Evolutionary conservation across 352 stramenopile species (phyloP).

Genomic region (Poterioochromonas sp.): DNA sequence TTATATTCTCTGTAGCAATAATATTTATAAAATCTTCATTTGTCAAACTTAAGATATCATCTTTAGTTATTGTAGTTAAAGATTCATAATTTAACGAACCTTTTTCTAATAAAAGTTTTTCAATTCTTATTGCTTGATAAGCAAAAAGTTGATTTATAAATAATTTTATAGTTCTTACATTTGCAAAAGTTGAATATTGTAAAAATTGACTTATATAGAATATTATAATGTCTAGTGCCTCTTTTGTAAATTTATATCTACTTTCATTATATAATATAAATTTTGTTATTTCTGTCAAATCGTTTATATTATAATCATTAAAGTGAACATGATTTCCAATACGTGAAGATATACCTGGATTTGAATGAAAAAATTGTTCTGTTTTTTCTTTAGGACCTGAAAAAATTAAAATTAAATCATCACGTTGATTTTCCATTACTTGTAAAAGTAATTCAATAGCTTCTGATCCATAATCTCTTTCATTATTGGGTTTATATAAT

Average conservation of each 20-base stretch:
- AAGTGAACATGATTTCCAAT: conserved; percentile 32
- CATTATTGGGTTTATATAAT: conserved; percentile 32
- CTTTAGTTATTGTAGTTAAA: conserved; percentile 29
- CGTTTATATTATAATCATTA: conserved; percentile 31
- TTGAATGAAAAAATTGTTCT: conserved; percentile 30
- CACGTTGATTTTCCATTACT: conserved; percentile 31
- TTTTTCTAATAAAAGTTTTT: conserved; percentile 31
- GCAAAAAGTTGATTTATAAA: conserved; percentile 34
- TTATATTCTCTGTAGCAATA: conserved; percentile 29
- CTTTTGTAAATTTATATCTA: conserved; percentile 33
- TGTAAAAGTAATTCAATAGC: conserved; percentile 32
- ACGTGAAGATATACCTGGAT: conserved; percentile 30
- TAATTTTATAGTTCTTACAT: conserved; percentile 31
- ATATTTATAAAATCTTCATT: conserved; percentile 33
- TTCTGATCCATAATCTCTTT: conserved; percentile 31
- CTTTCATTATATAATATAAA: conserved; percentile 33
- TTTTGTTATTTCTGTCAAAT: conserved; percentile 34
- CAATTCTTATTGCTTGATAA: conserved; percentile 29
- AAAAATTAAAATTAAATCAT: conserved; percentile 34
- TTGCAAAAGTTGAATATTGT: conserved; percentile 29
- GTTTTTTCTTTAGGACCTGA: conserved; percentile 28
- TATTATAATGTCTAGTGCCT: conserved; percentile 27
- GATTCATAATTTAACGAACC: conserved; percentile 30
- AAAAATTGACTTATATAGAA: conserved; percentile 31
- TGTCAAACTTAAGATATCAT: conserved; percentile 25